phyloP scores from a whole-genome alignment of 805 yeast genomes.

The Diddensiella transvaalensis region DNA sequence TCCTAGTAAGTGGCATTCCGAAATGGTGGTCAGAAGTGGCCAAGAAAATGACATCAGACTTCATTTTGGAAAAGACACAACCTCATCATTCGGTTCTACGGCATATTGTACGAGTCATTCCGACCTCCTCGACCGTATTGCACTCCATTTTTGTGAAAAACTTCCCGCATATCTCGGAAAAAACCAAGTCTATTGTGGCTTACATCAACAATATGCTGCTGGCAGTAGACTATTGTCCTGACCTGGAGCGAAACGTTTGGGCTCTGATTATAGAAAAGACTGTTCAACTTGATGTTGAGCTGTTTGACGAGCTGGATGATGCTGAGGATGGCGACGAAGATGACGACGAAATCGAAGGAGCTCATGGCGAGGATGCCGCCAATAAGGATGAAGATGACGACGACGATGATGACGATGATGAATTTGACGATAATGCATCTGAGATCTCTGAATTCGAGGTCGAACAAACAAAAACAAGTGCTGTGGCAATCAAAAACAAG shows the following conservation, averaged over 20 bases:
- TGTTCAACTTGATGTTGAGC: constrained; percentile 85
- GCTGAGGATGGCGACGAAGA: constrained; percentile 70
- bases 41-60: constrained; percentile 59
- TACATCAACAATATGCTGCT: constrained; percentile 63
- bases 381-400: constrained; percentile 33
- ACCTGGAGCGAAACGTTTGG: constrained; percentile 74
- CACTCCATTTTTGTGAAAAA: constrained; percentile 52
- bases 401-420: constrained; percentile 33
- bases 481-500: constrained; percentile 50
- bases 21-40: constrained; percentile 89
- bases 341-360: constrained; percentile 41
- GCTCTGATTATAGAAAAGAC: constrained; percentile 71
- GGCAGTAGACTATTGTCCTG: constrained; percentile 67
- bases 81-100: constrained; percentile 64
- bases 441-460: constrained; percentile 34
- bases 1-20: constrained; percentile 80
- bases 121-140: constrained; percentile 71
- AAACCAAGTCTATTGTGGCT: constrained; percentile 50
- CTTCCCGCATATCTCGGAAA: constrained; percentile 79
- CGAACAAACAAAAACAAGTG: constrained; percentile 30
- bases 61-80: constrained; percentile 37
- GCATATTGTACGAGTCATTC: constrained; percentile 67
- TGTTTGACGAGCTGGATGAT: constrained; percentile 84
- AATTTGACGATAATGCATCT: constrained; percentile 32
- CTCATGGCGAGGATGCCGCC: constrained; percentile 30